phyloP scores from a whole-genome alignment of 192 early-diverging fungal species.

The Coemansia asiatica region DNA sequence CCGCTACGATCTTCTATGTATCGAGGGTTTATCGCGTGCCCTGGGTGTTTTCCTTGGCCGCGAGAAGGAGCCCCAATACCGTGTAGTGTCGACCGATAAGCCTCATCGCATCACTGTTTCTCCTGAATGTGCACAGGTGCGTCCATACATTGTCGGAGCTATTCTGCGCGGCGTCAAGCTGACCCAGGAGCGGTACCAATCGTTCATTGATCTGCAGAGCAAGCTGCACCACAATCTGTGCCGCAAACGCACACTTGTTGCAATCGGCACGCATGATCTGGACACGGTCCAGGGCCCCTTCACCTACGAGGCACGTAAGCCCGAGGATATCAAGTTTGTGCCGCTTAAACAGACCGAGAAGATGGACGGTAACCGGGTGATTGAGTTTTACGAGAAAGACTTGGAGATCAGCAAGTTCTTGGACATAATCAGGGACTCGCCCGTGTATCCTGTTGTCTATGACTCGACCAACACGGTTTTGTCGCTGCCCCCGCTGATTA shows the following conservation, averaged over 20 bases:
- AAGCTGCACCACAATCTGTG: conserved; percentile 98
- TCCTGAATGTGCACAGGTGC: conserved; percentile 72
- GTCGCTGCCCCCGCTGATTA: conserved; percentile 98
- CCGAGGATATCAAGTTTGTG: conserved; percentile 88
- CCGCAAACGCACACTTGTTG: conserved; percentile 89
- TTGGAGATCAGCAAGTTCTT: conserved; percentile 85
- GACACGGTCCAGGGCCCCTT: conserved; percentile 94
- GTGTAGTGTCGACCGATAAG: conserved; percentile 12
- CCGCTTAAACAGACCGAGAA: conserved; percentile 88
- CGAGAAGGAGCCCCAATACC: conserved; percentile 45
- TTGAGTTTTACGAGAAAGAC: conserved; percentile 87
- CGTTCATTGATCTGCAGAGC: conserved; percentile 98
- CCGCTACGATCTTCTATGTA: conserved; percentile 95
- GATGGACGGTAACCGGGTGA: conserved; percentile 86
- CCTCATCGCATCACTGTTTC: conserved; percentile 46
- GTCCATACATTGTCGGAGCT: conserved; percentile 87
- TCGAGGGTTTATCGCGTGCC: conserved; percentile 91
- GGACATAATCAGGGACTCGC: conserved; percentile 87
- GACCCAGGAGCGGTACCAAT: conserved; percentile 80
- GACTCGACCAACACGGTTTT: conserved; percentile 81
- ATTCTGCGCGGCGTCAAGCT: conserved; percentile 86
- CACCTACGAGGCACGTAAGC: conserved; percentile 88
- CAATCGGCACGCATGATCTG: conserved; percentile 98
- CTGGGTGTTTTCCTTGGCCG: conserved; percentile 81
- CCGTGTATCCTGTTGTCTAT: conserved; percentile 88